Percentiles rank a stretch among this genome's conserved stretches.
These are phyloP conservation scores for Termitomyces sp. DNA, from an alignment of 768 basidiomycete genomes.

Conservation along the genomic window DNA sequence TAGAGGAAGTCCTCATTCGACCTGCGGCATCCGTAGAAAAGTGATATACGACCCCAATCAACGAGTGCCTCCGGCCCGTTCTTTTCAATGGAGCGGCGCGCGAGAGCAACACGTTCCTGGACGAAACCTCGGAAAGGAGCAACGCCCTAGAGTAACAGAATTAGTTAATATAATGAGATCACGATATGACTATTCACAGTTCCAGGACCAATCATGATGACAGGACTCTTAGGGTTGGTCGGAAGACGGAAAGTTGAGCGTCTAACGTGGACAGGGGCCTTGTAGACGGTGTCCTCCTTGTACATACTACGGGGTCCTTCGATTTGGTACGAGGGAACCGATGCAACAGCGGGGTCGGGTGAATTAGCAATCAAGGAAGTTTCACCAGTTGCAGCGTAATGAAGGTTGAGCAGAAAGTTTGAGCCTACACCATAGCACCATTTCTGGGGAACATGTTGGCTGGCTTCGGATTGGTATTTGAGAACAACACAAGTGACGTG, in stretches of 20 bases:
- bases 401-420: constrained; percentile 93
- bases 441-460: constrained; percentile 46
- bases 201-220: constrained; percentile 99
- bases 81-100: constrained; percentile 91
- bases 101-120: constrained; percentile 95
- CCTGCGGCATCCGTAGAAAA: constrained; percentile 95
- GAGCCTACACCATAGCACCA: constrained; percentile 89
- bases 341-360: constrained; percentile 30
- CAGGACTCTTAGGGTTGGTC: constrained; percentile 96
- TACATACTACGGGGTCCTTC: constrained; percentile 89
- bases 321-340: constrained; percentile 72
- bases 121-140: constrained; percentile 99
- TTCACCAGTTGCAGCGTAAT: constrained; percentile 64
- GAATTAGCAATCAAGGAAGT: constrained; percentile 30
- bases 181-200: constrained; percentile 57
- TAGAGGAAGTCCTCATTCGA: constrained; percentile 91
- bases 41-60: constrained; percentile 92
- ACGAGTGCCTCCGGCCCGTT: constrained; percentile 89
- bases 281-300: constrained; percentile 63
- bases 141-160: constrained; percentile 62
- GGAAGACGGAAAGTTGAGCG: constrained; percentile 96
- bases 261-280: constrained; percentile 90
- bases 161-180: constrained; percentile 5
- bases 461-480: constrained; percentile 74
- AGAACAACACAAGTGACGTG: constrained; percentile 96